Base-by-base conservation (phyloP, 306 rosid genomes). In the Purshia tridentata region DNA sequence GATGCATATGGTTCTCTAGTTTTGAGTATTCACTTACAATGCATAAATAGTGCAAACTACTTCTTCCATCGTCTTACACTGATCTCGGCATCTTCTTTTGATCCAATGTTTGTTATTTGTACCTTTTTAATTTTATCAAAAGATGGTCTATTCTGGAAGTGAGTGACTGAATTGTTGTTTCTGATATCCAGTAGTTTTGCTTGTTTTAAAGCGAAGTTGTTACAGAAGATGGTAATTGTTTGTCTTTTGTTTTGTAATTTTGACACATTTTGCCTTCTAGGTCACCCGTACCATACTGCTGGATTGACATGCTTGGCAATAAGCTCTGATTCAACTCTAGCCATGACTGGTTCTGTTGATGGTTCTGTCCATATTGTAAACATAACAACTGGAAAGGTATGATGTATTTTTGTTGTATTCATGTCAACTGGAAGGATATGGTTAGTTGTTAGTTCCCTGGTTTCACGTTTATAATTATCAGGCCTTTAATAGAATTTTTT, bases 221-320 rank as follows among this genome's bases (percentile, higher is more conserved):
- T 1, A 4, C 53, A 15, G 11, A 12, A 35, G 15, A 10, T 5
- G 16, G 16, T 51, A 51, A 6, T n/a, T 42, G 6, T 20, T 73
- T 42, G 70, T 22, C n/a, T 14, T 56, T 76, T 39, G 14, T 11
- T 62, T 70, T 48, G 9, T 8, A 8, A 46, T 63, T 18, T 69
- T 66, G 48, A 41, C 68, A 15, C 22, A 47, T 23, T 78, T 51
- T 86, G 52, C 74, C 70, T 72, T 82, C 50, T 69, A 94, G 99
- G 97, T 55, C 88, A 94, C 73, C 96, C 92, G 2, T 91, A 86
- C 86, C 97, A 94, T 65, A 78, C 88, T 4, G 81, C 84, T 74
- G 96, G 90, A 54, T 70, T 94, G 84, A 91, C 97, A 67, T 91
- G 93, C 72, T 80, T 94, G 89, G 78, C 97, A 29, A 81, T 94